Evolutionary conservation across 768 basidiomycete genomes (phyloP).

Genomic region (Rhodosporidiobolus odoratus): DNA sequence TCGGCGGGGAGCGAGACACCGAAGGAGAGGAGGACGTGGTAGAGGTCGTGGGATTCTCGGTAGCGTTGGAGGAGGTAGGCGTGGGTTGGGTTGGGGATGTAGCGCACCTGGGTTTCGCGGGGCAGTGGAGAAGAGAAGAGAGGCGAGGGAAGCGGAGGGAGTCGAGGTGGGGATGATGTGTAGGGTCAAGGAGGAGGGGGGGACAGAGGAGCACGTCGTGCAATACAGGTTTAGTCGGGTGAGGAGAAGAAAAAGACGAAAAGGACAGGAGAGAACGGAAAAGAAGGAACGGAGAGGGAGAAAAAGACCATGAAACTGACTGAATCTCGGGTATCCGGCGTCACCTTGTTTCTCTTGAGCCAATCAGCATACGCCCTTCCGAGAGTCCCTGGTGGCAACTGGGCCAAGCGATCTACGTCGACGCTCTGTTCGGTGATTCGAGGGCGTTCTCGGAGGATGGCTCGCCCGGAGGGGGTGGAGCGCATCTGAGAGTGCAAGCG

Average conservation of each 20-base stretch:
- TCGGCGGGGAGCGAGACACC: slow-evolving; percentile 88
- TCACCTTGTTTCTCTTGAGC: slow-evolving; percentile 79
- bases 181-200: too few relatives aligned
- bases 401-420: slow-evolving; percentile 62
- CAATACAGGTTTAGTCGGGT: background rate
- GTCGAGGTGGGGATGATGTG: background rate
- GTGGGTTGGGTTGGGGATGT: slow-evolving; percentile 87
- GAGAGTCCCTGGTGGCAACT: slow-evolving; percentile 71
- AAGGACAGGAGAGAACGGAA: background rate
- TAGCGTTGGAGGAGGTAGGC: slow-evolving; percentile 98
- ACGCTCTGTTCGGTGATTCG: slow-evolving; percentile 70
- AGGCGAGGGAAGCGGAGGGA: background rate
- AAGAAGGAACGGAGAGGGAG: background rate
- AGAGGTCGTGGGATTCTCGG: slow-evolving; percentile 95
- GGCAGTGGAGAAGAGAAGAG: slow-evolving; percentile 7
- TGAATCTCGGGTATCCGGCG: slow-evolving; percentile 86
- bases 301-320: slow-evolving; percentile 51
- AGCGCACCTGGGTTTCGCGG: slow-evolving; percentile 64
- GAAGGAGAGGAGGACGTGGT: slow-evolving; percentile 82
- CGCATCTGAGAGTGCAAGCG: slow-evolving; percentile 72
- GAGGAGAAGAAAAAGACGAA: background rate
- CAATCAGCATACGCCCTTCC: slow-evolving; percentile 82
- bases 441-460: slow-evolving; percentile 76
- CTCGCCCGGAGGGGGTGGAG: slow-evolving; percentile 70
- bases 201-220: too few relatives aligned